A percentile compares a stretch with the other conserved stretches of the same genome.
These are phyloP conservation scores for Talaromyces trachyspermus DNA, from an alignment of 495 filamentous ascomycete genomes.

Conservation along the genomic window DNA sequence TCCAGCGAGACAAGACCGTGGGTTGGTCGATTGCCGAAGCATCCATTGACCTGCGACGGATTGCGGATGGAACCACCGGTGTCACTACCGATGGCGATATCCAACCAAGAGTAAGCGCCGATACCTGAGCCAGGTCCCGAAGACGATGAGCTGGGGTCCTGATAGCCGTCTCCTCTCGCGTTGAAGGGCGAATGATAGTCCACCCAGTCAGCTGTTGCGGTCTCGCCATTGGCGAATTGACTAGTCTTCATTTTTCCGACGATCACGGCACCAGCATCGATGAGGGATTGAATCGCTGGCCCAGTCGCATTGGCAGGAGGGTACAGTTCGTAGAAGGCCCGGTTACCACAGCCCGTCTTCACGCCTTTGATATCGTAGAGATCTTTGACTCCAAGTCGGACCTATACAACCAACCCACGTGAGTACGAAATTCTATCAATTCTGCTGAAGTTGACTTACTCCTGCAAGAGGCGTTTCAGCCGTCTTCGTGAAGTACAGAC, in stretches of 20 bases:
- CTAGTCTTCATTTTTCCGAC: conserved; percentile 54
- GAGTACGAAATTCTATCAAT: too few relatives aligned
- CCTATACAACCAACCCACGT: too few relatives aligned
- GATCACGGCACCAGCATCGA: conserved; percentile 52
- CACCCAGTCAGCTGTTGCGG: conserved; percentile 45
- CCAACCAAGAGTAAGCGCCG: conserved; percentile 49
- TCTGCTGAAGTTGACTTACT: too few relatives aligned
- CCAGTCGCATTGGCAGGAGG: conserved; percentile 37
- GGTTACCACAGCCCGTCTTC: conserved; percentile 47
- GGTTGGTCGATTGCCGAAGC: conserved; percentile 44
- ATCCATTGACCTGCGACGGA: conserved; percentile 38
- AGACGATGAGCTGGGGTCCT: conserved; percentile 38
- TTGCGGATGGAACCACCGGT: conserved; percentile 42
- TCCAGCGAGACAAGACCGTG: too few relatives aligned
- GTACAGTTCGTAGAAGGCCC: conserved; percentile 49
- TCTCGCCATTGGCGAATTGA: conserved; percentile 52
- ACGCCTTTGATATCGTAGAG: conserved; percentile 51
- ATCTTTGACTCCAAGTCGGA: conserved; percentile 56
- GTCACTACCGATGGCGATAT: conserved; percentile 44
- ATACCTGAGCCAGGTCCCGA: conserved; percentile 41
- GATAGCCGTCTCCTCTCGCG: conserved; percentile 50
- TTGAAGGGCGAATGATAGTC: conserved; percentile 49
- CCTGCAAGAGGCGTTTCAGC: conserved; percentile 37
- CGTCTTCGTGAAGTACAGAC: conserved; percentile 26
- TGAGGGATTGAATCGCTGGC: conserved; percentile 43